Conservation (phyloP, 768 basidiomycete genomes). For the Floccularia luteovirens region DNA sequence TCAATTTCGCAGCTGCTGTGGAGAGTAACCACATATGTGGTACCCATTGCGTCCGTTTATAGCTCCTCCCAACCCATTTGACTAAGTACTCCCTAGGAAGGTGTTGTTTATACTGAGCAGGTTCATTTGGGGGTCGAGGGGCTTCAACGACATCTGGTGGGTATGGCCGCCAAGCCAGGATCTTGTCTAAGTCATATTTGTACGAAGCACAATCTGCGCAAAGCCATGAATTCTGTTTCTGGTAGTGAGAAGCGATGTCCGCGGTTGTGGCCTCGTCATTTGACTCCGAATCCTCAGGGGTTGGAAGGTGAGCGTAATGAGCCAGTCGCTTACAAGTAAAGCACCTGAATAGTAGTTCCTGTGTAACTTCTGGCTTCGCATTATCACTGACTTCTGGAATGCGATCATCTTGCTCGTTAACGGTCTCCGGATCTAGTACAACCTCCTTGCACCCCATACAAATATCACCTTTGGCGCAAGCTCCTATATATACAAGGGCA, state of each 20-base stretch:
- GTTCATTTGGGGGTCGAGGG: slow-evolving; percentile 23
- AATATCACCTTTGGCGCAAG: slow-evolving; percentile 68
- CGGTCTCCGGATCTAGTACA: slow-evolving; percentile 40
- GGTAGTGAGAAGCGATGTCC: slow-evolving; percentile 58
- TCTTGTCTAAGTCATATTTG: slow-evolving; percentile 66
- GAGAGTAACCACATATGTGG: slow-evolving; percentile 86
- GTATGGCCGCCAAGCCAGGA: slow-evolving; percentile 88
- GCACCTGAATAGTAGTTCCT: slow-evolving; percentile 73
- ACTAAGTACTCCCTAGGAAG: slow-evolving; percentile 91
- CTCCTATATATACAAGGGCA: slow-evolving; percentile 17
- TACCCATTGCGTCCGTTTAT: slow-evolving; percentile 79
- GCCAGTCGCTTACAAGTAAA: slow-evolving; percentile 73
- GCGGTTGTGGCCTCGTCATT: slow-evolving; percentile 22
- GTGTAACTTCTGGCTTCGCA: slow-evolving; percentile 6
- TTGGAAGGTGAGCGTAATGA: slow-evolving; percentile 71
- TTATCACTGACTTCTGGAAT: too few relatives aligned
- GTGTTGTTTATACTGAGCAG: slow-evolving; percentile 43
- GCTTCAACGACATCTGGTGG: slow-evolving; percentile 59
- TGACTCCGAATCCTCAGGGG: slow-evolving; percentile 31
- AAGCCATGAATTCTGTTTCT: slow-evolving; percentile 45
- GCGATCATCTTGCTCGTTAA: too few relatives aligned
- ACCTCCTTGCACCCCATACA: slow-evolving; percentile 70
- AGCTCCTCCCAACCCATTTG: slow-evolving; percentile 81
- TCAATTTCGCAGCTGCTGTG: slow-evolving; percentile 57
- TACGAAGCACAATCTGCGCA: slow-evolving; percentile 78